Percentiles rank a stretch among this genome's conserved stretches.
phyloP scores from a whole-genome alignment of 345 rosid species.

The Laguncularia racemosa region DNA sequence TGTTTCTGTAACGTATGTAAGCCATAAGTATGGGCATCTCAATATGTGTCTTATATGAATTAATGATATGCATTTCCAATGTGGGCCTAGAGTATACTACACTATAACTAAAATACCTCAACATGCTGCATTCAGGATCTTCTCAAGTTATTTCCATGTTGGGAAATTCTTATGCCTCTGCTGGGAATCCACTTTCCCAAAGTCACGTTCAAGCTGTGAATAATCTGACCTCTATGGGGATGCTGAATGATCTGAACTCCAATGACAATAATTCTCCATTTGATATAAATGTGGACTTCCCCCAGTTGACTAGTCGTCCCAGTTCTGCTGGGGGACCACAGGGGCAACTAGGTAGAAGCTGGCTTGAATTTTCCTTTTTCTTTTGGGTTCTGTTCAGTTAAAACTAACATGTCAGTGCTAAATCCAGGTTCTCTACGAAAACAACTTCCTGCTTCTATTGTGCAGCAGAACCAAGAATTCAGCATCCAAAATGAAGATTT shows the following conservation, averaged over 20 bases:
- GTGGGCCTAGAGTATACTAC: not conserved
- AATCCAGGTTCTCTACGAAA: conserved; percentile 79
- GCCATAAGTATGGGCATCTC: too few species aligned
- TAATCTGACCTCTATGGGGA: conserved; percentile 76
- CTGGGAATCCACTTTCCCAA: conserved; percentile 83
- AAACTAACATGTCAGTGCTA: conserved; percentile 7
- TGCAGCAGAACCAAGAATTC: conserved; percentile 97
- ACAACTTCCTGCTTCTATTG: conserved; percentile 79
- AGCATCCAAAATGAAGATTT: conserved; percentile 99
- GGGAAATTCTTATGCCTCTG: conserved; percentile 62
- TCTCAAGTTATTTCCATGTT: conserved; percentile 89
- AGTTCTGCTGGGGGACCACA: conserved; percentile 96
- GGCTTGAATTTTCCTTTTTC: not conserved
- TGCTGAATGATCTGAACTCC: conserved; percentile 74
- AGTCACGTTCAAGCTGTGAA: conserved; percentile 83
- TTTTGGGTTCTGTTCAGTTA: not conserved
- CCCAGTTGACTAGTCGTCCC: conserved; percentile 89
- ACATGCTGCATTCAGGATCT: conserved; percentile 56
- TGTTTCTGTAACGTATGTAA: too few species aligned
- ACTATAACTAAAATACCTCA: not conserved
- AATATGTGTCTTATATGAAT: too few species aligned
- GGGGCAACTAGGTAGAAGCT: conserved; percentile 78
- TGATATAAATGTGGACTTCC: conserved; percentile 92
- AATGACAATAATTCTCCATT: conserved; percentile 72
- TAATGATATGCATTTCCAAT: too few species aligned